These are phyloP conservation scores for Gynochthodes officinalis DNA, from an alignment of 257 asterid species.

Conservation along the genomic window DNA sequence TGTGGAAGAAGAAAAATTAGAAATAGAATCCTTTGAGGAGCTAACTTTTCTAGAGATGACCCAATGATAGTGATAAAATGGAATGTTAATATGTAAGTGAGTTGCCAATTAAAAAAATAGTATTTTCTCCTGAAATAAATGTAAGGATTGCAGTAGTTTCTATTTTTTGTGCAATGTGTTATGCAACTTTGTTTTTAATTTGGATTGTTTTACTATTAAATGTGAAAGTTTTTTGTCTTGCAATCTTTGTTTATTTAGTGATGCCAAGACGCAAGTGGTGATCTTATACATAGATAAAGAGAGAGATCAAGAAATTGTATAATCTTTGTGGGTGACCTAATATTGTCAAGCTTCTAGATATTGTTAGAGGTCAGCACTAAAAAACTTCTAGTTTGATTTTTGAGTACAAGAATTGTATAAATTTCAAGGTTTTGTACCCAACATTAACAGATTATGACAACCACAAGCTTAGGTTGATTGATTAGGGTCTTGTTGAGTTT, in stretches of 20 bases:
- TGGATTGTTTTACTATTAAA: background rate
- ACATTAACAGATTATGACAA: constrained; percentile 37
- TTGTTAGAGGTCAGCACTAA: constrained; percentile 35
- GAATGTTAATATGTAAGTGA: too few relatives aligned
- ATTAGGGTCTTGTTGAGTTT: constrained; percentile 49
- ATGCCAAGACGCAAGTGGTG: background rate
- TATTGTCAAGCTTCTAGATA: constrained; percentile 33
- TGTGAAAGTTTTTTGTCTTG: background rate
- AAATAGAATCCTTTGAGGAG: too few relatives aligned
- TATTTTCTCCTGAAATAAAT: background rate
- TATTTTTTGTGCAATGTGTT: background rate
- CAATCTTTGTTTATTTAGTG: background rate
- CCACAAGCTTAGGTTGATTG: constrained; percentile 41
- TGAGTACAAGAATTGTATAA: constrained; percentile 41
- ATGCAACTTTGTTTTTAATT: background rate
- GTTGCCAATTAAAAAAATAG: too few relatives aligned
- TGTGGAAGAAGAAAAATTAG: too few relatives aligned
- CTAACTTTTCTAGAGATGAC: too few relatives aligned
- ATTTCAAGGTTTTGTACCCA: constrained; percentile 40
- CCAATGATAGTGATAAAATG: too few relatives aligned
- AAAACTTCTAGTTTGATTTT: constrained; percentile 42
- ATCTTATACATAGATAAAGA: constrained; percentile 31
- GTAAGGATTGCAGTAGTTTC: background rate
- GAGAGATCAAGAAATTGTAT: constrained; percentile 41
- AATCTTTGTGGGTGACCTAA: constrained; percentile 43